A percentile compares a stretch with the other conserved stretches of the same genome.
Evolutionary conservation across 148 eudicot genomes (phyloP).

Genomic region (Amaranthus palmeri): DNA sequence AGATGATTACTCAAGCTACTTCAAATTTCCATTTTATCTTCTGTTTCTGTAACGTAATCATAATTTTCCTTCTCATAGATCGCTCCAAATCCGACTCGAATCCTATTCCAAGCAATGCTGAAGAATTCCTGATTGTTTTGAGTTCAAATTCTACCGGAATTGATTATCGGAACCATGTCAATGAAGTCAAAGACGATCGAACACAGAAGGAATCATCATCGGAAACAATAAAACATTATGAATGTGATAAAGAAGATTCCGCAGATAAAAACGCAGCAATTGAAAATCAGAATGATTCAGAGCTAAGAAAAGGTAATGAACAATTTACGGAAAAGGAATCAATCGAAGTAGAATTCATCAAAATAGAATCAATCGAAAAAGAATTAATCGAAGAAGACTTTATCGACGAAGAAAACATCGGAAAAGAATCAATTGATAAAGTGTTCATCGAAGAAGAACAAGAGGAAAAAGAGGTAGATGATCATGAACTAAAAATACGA

Average conservation of each 20-base stretch:
- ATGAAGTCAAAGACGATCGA: background rate
- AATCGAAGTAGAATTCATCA: too few relatives aligned
- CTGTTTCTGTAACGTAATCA: slow-evolving; percentile 65
- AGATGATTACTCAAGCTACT: slow-evolving; percentile 42
- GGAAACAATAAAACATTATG: background rate
- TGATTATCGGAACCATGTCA: background rate
- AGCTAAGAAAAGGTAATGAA: too few relatives aligned
- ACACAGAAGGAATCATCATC: background rate
- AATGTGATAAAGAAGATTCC: too few relatives aligned
- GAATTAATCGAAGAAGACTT: too few relatives aligned
- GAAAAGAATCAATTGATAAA: background rate
- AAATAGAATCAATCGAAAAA: too few relatives aligned
- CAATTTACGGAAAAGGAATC: too few relatives aligned
- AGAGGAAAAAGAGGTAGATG: slow-evolving; percentile 20
- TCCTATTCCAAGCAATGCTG: background rate
- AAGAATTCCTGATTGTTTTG: background rate
- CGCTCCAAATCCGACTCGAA: slow-evolving; percentile 13
- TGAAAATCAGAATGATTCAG: too few relatives aligned
- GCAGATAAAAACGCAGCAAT: too few relatives aligned
- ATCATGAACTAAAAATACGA: slow-evolving; percentile 47
- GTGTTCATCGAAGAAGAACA: background rate
- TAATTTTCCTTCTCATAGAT: slow-evolving; percentile 43
- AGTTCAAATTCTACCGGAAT: background rate
- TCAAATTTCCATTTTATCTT: slow-evolving; percentile 46
- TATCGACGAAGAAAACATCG: background rate